Base-by-base conservation (phyloP, 805 yeast species). In the Hyphopichia homilentoma region DNA sequence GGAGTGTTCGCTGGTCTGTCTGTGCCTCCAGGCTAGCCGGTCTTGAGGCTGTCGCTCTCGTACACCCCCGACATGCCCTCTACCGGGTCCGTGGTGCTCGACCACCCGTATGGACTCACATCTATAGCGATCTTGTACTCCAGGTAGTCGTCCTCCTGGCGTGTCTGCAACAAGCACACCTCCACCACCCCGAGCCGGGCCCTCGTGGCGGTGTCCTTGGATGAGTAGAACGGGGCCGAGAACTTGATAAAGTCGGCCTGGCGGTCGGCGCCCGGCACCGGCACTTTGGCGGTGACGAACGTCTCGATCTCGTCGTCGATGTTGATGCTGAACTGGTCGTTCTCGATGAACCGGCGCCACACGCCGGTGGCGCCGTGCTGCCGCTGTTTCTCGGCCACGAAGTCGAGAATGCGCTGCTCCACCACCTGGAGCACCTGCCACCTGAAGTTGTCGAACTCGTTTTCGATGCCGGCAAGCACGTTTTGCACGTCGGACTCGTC, bases 401-500 rank as follows among this genome's bases (percentile, higher is more conserved):
- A 45, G 29, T 62, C 61, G 4, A 56, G 43, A 16, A 65, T 48
- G 21, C 50, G 38, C 14, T 35, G 29, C 23, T 56, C 64, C 3
- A 52, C 41, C 5, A 50, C 20, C 6, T 54, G 50, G 3, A 54
- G 26, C 3, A 64, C 40, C 34, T 65, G 61, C 6, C 33, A 24
- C 25, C 46, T 54, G 38, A 65, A 58, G 31, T 52, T 49, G 34
- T 62, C 70, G 40, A 45, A 65, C 42, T 61, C 61, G 35, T 49
- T 60, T 8, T 65, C 70, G 15, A 65, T 45, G 4, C 70, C 70
- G 12, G 45, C 34, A 11, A 56, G 15, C 9, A 61, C 65, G 34
- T 57, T 55, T 15, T 43, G 39, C 2, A 60, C 28, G 19, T 45
- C 48, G 14, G 54, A 39, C 36, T 61, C 69, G 39, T 66, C 64